These are phyloP conservation scores for Pneumocystis canis DNA, from an alignment of 1,139 yeast species.

Conservation along the genomic window DNA sequence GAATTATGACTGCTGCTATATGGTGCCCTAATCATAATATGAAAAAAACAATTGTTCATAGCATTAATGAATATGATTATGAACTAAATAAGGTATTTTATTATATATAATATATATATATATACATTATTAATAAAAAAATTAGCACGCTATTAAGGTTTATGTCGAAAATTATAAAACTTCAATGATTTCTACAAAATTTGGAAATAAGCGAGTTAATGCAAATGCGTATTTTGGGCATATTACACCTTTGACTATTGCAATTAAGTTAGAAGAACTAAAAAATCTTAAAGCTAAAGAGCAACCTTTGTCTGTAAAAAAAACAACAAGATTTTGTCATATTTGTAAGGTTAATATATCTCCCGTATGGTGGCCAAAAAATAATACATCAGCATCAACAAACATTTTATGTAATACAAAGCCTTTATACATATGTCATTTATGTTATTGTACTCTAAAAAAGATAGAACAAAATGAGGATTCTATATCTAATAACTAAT, in stretches of 20 bases:
- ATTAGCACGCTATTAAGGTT: constrained; percentile 3
- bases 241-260: constrained; percentile 18
- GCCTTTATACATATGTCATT: neutral
- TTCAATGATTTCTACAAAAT: neutral
- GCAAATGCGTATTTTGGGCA: constrained; percentile 15
- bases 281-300: constrained; percentile 21
- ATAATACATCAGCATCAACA: neutral
- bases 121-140: neutral
- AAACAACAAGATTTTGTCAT: neutral
- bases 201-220: constrained; percentile 17
- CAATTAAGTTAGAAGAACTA: constrained; percentile 22
- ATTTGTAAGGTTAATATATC: neutral
- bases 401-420: neutral
- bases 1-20: constrained; percentile 22
- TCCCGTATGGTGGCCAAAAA: constrained; percentile 1
- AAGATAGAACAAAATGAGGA: neutral
- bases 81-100: constrained; percentile 3
- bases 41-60: constrained; percentile 8
- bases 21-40: constrained; percentile 21
- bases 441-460: neutral
- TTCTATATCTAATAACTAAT: neutral
- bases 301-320: constrained; percentile 9
- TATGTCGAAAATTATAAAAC: constrained; percentile 8
- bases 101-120: constrained; percentile 1
- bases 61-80: constrained; percentile 5